These are phyloP conservation scores for Herpomyces periplanetae DNA, from an alignment of 2,329 filamentous ascomycete species.

Conservation along the genomic window DNA sequence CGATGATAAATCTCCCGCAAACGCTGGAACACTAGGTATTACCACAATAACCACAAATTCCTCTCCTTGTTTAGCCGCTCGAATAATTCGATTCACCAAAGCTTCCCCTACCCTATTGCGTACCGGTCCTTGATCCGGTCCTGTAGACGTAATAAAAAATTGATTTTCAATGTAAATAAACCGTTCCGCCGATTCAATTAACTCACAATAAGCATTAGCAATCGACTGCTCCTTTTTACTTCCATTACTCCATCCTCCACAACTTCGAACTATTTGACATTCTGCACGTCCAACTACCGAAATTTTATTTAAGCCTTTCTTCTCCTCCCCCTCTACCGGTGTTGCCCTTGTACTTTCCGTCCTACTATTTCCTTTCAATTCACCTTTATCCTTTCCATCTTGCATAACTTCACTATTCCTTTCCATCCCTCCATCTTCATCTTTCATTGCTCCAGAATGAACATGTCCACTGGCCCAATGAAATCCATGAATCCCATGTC, in stretches of 20 bases:
- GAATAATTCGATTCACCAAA: slow-evolving; percentile 34
- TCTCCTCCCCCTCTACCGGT: too few relatives aligned
- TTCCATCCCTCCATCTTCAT: too few relatives aligned
- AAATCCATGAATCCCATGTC: too few relatives aligned
- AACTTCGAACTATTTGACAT: slow-evolving; percentile 62
- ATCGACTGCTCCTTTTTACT: slow-evolving; percentile 61
- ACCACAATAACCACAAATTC: slow-evolving; percentile 33
- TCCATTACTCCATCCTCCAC: slow-evolving; percentile 68
- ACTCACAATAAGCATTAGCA: slow-evolving; percentile 44
- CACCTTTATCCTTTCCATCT: too few relatives aligned
- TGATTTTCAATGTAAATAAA: slow-evolving; percentile 96
- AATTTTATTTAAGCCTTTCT: too few relatives aligned
- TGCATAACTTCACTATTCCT: too few relatives aligned
- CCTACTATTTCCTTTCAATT: too few relatives aligned
- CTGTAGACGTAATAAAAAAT: slow-evolving; percentile 56
- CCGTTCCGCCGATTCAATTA: slow-evolving; percentile 57
- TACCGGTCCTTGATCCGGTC: slow-evolving; percentile 27
- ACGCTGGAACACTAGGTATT: slow-evolving; percentile 43
- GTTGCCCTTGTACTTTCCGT: too few relatives aligned
- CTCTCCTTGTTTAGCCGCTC: slow-evolving; percentile 21
- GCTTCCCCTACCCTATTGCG: slow-evolving; percentile 37
- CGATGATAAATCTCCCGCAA: slow-evolving; percentile 34
- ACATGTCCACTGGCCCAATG: too few relatives aligned
- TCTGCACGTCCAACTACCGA: too few relatives aligned
- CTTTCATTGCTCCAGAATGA: too few relatives aligned